These are phyloP conservation scores for Orbilia oligospora DNA, from an alignment of 2,329 filamentous ascomycete species.

Conservation along the genomic window DNA sequence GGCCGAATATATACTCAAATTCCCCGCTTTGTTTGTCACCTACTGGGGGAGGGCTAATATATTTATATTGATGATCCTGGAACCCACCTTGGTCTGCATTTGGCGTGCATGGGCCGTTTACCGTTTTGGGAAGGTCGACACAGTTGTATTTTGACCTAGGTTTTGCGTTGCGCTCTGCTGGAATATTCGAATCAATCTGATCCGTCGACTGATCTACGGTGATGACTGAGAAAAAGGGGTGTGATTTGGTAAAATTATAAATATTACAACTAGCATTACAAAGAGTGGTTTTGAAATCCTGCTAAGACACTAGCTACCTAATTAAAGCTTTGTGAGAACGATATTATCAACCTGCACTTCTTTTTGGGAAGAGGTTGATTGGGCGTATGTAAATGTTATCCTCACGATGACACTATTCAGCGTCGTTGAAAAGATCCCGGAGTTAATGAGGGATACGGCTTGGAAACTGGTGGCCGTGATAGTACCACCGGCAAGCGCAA, in stretches of 20 bases:
- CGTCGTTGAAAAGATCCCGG: slow-evolving; percentile 13
- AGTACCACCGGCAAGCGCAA: slow-evolving; percentile 2
- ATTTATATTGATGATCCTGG: no score
- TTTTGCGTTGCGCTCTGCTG: background rate
- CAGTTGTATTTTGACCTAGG: background rate
- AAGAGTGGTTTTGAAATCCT: background rate
- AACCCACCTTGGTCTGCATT: background rate
- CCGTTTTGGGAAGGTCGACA: background rate
- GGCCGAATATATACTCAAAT: background rate
- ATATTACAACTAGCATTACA: slow-evolving; percentile 10
- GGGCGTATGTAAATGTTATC: slow-evolving; percentile 4
- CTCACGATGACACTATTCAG: slow-evolving; percentile 7
- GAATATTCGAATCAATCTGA: no score
- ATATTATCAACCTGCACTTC: slow-evolving; percentile 33
- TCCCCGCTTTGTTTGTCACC: background rate
- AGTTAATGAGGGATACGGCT: background rate
- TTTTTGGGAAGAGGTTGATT: background rate
- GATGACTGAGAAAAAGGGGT: background rate
- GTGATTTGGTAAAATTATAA: background rate
- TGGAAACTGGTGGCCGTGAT: background rate
- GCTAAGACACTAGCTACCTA: background rate
- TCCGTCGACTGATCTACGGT: no score
- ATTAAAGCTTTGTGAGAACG: slow-evolving; percentile 20
- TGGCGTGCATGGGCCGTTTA: background rate
- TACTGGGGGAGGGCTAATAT: no score